These are phyloP conservation scores for Paecilomyces dactylethromorphus DNA, from an alignment of 2,329 filamentous ascomycete genomes.

Conservation along the genomic window DNA sequence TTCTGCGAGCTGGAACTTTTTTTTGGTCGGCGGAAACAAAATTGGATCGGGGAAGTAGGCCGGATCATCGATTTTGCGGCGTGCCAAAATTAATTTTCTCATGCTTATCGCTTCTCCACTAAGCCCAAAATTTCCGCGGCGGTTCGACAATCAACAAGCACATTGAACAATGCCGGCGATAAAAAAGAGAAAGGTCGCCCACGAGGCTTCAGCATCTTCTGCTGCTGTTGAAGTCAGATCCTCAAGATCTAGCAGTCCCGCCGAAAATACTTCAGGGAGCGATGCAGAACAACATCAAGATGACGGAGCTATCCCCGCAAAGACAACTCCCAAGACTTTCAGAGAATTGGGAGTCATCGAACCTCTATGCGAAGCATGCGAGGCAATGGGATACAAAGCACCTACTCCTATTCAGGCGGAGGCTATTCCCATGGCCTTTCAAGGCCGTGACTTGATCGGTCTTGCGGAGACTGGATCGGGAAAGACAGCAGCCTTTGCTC, in stretches of 20 bases:
- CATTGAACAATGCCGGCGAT: conserved; percentile 26
- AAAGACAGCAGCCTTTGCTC: conserved; percentile 90
- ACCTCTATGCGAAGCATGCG: conserved; percentile 81
- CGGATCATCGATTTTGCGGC: conserved; percentile 33
- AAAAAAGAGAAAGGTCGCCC: conserved; percentile 36
- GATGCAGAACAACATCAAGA: conserved; percentile 3
- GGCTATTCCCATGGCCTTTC: conserved; percentile 72
- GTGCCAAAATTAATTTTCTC: conserved; percentile 25
- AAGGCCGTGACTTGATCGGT: conserved; percentile 82
- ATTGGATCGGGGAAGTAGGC: conserved; percentile 20
- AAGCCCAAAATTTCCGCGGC: conserved; percentile 1
- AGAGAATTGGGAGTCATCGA: conserved; percentile 65
- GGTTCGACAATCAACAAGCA: conserved; percentile 6
- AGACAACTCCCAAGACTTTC: conserved; percentile 31
- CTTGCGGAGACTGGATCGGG: conserved; percentile 92
- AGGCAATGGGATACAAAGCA: conserved; percentile 69
- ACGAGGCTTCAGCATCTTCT: conserved; percentile 11
- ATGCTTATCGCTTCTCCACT: conserved; percentile 2
- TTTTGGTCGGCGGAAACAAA: conserved; percentile 25
- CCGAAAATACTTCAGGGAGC: background rate
- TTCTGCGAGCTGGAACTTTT: conserved; percentile 13
- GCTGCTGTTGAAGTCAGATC: conserved; percentile 18
- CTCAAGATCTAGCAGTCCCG: conserved; percentile 8
- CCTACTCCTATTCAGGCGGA: conserved; percentile 86
- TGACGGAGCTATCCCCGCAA: conserved; percentile 4